Evolutionary conservation across 2,329 filamentous ascomycete genomes (phyloP), one percentile per base, ranked within the genome.

Genomic region (Cordyceps militaris): DNA sequence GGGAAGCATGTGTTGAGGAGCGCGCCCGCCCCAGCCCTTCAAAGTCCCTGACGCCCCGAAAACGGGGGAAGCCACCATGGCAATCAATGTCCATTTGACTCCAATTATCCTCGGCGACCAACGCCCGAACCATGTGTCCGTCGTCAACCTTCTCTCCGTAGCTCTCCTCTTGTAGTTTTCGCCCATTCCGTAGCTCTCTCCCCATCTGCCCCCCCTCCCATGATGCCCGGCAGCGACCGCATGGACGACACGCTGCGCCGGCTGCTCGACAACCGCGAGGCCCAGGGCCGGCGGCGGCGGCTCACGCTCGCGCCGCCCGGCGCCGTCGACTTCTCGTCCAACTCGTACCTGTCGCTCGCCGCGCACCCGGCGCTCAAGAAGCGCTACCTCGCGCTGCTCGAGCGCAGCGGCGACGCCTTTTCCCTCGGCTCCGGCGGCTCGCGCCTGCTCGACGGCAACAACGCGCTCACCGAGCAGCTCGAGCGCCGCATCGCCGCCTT

Each of bases 261-360:
- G 8, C 61, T 67, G 19, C 66, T 74, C 42, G 57, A 61, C 26
- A 64, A 64, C 13, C 69, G 71, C 9, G 61, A 69, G 10, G 43
- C 65, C 4, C 67, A 70, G 16, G 69, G 69, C 11, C 73, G 70
- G 54, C 69, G 79, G 8, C 76, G 79, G n/a, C 68, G 66, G 6
- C 66, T 82, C 19, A 79, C 71, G 1, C 68, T 87, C 3, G 82
- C 86, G 3, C 87, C 87, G 0, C 79, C 86, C 1, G 83, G 79
- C 21, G 87, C 83, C 23, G 82, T 85, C 50, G 90, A 95, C 72
- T 88, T 95, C 66, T 86, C 86, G 23, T 92, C 89, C 66, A 87
- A 91, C 69, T 83, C 82, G 57, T 88, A 94, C 67, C 89, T 96
- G 59, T 91, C 91, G 50, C 86, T 92, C 6, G 85, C 89, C 1